Evolutionary conservation across 805 yeast genomes (phyloP).

Genomic region (Cyberlindnera samutprakarnensis): DNA sequence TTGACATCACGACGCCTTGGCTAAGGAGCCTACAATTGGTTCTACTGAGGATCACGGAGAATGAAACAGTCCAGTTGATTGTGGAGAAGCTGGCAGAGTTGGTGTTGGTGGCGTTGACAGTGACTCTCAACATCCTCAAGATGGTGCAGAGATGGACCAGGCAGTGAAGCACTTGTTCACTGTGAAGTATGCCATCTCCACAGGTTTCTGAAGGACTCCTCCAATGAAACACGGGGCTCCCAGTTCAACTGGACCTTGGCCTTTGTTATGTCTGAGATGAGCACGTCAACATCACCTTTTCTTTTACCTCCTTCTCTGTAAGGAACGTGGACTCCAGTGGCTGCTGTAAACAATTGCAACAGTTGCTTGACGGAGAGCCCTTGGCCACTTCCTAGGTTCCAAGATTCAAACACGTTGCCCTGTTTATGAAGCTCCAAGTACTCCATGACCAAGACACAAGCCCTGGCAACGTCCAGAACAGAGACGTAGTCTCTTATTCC

Average conservation of each 20-base stretch:
- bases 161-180: no score
- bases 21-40: no score
- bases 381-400: constrained; percentile 79
- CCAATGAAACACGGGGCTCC: constrained; percentile 48
- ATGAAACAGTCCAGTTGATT: constrained; percentile 4
- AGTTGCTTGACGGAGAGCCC: constrained; percentile 78
- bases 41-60: constrained; percentile 2
- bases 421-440: constrained; percentile 31
- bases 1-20: constrained; percentile 10
- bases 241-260: constrained; percentile 63
- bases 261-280: constrained; percentile 63
- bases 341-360: constrained; percentile 53
- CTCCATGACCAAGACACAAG: constrained; percentile 65
- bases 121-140: constrained; percentile 5
- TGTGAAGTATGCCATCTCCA: constrained; percentile 52
- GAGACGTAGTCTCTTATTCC: constrained; percentile 76
- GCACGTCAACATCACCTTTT: constrained; percentile 68
- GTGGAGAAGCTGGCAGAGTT: constrained; percentile 8
- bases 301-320: constrained; percentile 61
- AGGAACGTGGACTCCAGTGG: constrained; percentile 58
- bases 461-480: constrained; percentile 71
- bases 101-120: constrained; percentile 4
- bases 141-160: constrained; percentile 1
- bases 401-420: constrained; percentile 62
- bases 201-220: constrained; percentile 60